A percentile compares a stretch with the other conserved stretches of the same genome.
phyloP scores from a whole-genome alignment of 306 rosid genomes.

The cucumber (Cucumis sativus) region Cucumber_9930_V3 NC_026660.2:9491501-9492000 shows the following conservation, averaged over 20 bases:
- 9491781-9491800: conserved; percentile 82
- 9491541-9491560: neutral
- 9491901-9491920: conserved; percentile 7
- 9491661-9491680: neutral
- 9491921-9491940: neutral
- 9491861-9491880: conserved; percentile 94
- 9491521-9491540: neutral
- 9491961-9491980: conserved; percentile 12
- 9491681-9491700: neutral
- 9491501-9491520: neutral
- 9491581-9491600: neutral
- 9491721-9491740: conserved; percentile 17
- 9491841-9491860: conserved; percentile 94
- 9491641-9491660: neutral
- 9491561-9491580: neutral
- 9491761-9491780: conserved; percentile 81
- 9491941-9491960: conserved; percentile 12
- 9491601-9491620: neutral
- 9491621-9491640: neutral
- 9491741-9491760: conserved; percentile 34
- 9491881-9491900: conserved; percentile 36
- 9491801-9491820: conserved; percentile 83
- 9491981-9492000: conserved; percentile 53
- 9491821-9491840: conserved; percentile 84
- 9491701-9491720: conserved; percentile 53